phyloP scores from a whole-genome alignment of 768 basidiomycete genomes.

The Amylocystis lapponica region DNA sequence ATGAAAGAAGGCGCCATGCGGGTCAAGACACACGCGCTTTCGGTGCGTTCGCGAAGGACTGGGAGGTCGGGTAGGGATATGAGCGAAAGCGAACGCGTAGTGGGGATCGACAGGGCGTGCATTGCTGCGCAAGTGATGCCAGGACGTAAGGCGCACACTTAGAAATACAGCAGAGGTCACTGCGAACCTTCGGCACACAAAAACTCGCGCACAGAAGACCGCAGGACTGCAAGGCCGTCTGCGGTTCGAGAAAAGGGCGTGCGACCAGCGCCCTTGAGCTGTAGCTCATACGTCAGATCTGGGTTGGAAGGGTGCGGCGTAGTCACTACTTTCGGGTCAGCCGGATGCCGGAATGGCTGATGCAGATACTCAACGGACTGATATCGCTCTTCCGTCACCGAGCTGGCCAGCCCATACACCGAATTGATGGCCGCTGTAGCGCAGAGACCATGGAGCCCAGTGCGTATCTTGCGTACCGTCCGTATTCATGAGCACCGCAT shows the following conservation, averaged over 20 bases:
- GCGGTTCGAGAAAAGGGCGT: conserved; percentile 92
- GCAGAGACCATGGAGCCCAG: conserved; percentile 69
- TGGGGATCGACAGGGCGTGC: conserved; percentile 81
- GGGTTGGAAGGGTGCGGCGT: conserved; percentile 63
- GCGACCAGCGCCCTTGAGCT: conserved; percentile 91
- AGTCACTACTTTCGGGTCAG: conserved; percentile 45
- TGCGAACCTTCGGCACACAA: conserved; percentile 91
- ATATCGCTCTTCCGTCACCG: conserved; percentile 94
- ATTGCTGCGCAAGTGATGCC: conserved; percentile 43
- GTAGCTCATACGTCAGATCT: conserved; percentile 67
- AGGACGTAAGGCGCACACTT: not conserved
- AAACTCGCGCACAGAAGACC: conserved; percentile 91
- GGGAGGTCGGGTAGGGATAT: conserved; percentile 66
- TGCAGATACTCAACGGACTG: conserved; percentile 46
- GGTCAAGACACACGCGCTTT: conserved; percentile 68
- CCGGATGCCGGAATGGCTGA: not conserved
- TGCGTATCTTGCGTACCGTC: conserved; percentile 24
- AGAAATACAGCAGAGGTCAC: conserved; percentile 9
- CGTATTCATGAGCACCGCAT: conserved; percentile 57
- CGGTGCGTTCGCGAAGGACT: conserved; percentile 71
- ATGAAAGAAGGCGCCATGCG: conserved; percentile 88
- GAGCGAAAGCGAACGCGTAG: conserved; percentile 81
- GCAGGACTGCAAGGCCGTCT: conserved; percentile 92
- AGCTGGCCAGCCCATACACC: conserved; percentile 90
- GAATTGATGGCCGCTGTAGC: conserved; percentile 92